Conservation (phyloP, 2,329 filamentous ascomycete species). For the Phialophora tarda region DNA sequence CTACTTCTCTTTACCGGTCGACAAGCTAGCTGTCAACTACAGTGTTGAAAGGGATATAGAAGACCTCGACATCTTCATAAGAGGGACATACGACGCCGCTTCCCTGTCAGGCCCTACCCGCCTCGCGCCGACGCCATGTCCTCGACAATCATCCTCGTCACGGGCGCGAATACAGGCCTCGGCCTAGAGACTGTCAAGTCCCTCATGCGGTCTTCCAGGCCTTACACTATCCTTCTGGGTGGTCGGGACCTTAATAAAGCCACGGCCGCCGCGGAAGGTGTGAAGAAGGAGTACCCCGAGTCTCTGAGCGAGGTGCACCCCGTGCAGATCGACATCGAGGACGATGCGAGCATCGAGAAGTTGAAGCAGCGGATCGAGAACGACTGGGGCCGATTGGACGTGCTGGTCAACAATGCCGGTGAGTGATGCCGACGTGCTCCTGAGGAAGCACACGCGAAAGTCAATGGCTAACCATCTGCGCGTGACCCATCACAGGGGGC, state of each 20-base stretch:
- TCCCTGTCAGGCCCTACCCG: too few species aligned
- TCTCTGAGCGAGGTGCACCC: slow-evolving; percentile 47
- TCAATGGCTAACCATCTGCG: background rate
- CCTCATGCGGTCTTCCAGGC: slow-evolving; percentile 53
- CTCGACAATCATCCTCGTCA: slow-evolving; percentile 60
- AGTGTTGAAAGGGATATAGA: too few species aligned
- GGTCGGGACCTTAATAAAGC: slow-evolving; percentile 60
- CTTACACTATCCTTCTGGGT: slow-evolving; percentile 64
- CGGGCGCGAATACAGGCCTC: slow-evolving; percentile 67
- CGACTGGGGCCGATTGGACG: slow-evolving; percentile 30
- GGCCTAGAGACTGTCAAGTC: slow-evolving; percentile 64
- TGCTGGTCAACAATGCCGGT: slow-evolving; percentile 38
- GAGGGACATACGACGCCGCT: too few species aligned
- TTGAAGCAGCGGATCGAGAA: slow-evolving; percentile 52
- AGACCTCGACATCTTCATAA: too few species aligned
- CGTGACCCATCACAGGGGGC: slow-evolving; percentile 18
- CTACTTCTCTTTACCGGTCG: too few species aligned
- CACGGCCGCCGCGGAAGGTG: slow-evolving; percentile 51
- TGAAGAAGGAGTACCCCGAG: slow-evolving; percentile 51
- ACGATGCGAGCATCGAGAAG: slow-evolving; percentile 58
- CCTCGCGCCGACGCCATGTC: slow-evolving; percentile 6
- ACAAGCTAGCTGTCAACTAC: too few species aligned
- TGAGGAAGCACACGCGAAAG: background rate
- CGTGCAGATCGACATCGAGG: slow-evolving; percentile 60
- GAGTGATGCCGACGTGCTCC: background rate